A percentile compares a stretch with the other conserved stretches of the same genome.
These are phyloP conservation scores for Eragrostis curvula DNA, from an alignment of 176 grass and related monocot genomes.

Conservation along the genomic window DNA sequence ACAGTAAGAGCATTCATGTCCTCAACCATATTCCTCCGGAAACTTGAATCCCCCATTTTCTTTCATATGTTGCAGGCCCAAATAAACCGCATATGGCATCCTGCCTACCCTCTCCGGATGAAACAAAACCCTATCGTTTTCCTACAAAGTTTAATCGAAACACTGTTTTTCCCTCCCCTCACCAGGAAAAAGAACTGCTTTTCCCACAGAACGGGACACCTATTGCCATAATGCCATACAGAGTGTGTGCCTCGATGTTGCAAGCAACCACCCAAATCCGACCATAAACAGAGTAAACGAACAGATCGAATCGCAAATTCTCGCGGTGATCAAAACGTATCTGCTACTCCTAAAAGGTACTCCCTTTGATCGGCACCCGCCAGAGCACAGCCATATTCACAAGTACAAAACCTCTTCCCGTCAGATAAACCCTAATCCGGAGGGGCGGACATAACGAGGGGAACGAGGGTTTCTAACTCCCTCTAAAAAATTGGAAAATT, in stretches of 20 bases:
- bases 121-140: not conserved
- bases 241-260: no score
- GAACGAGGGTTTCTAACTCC: no score
- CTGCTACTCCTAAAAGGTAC: not conserved
- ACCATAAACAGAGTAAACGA: not conserved
- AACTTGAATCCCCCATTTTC: not conserved
- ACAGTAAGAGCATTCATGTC: not conserved
- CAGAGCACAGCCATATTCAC: not conserved
- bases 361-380: not conserved
- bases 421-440: constrained; percentile 31
- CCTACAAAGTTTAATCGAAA: not conserved
- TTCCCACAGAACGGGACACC: not conserved
- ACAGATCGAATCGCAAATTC: constrained; percentile 17
- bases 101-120: not conserved
- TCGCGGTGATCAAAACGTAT: not conserved
- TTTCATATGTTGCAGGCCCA: not conserved
- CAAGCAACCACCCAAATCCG: not conserved
- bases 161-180: not conserved
- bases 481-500: no score
- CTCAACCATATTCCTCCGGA: not conserved
- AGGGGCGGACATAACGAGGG: not conserved
- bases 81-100: not conserved
- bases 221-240: no score
- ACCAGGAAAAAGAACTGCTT: not conserved
- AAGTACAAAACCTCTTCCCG: not conserved